Evolutionary conservation across 1,284 basidiomycete species (phyloP).

Genomic region (Rhodotorula sp.): DNA sequence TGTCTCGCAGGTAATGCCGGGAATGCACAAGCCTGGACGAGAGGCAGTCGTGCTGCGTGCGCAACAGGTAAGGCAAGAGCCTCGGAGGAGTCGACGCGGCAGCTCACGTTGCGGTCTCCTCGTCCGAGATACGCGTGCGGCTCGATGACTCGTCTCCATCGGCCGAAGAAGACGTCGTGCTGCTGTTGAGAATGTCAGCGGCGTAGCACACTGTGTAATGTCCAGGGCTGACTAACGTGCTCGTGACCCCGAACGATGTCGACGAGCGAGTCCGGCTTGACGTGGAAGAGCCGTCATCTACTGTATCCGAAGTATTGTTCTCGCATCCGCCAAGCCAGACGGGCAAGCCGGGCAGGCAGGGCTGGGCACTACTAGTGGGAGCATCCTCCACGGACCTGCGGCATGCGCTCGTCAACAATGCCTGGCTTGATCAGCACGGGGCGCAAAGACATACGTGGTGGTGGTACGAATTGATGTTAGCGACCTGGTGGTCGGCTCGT

Average conservation of each 20-base stretch:
- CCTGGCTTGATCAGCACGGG: no score
- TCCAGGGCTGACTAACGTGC: background rate
- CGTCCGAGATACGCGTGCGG: background rate
- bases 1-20: background rate
- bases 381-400: no score
- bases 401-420: no score
- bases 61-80: background rate
- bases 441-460: background rate
- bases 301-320: no score
- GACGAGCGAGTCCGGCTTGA: no score
- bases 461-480: background rate
- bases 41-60: background rate
- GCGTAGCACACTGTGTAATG: no score
- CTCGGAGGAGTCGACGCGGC: background rate
- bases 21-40: background rate
- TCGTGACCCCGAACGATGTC: background rate
- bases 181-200: background rate
- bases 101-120: background rate
- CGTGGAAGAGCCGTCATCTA: no score
- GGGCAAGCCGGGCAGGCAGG: background rate
- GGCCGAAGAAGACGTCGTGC: background rate
- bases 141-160: background rate
- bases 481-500: background rate
- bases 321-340: constrained; percentile 1
- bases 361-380: background rate